Evolutionary conservation across 2,329 filamentous ascomycete species (phyloP), one percentile per base, ranked within the genome.

Genomic region (Raffaelea albimanens): DNA sequence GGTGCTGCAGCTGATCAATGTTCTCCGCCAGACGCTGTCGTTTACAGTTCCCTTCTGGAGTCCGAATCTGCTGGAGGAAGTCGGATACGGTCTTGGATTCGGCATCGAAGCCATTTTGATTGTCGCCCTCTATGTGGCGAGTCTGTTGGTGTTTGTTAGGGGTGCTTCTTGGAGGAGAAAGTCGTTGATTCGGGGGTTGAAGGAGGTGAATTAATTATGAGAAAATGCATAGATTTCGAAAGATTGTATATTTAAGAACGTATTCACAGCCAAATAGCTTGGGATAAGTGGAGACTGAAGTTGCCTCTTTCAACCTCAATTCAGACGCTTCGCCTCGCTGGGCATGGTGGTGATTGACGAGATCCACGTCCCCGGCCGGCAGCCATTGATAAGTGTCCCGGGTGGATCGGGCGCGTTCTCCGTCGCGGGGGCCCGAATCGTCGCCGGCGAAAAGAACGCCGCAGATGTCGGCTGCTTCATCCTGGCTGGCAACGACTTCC

Each of bases 281-380:
- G n/a, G n/a, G n/a, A n/a, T n/a, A n/a, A n/a, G n/a, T n/a, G n/a
- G n/a, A n/a, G n/a, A n/a, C n/a, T n/a, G n/a, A n/a, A n/a, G n/a
- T n/a, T n/a, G n/a, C n/a, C n/a, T n/a, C n/a, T n/a, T n/a, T n/a
- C n/a, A n/a, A n/a, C n/a, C n/a, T n/a, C n/a, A n/a, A n/a, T n/a
- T n/a, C n/a, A n/a, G n/a, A n/a, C n/a, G n/a, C n/a, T 47, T 47
- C 44, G 46, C 44, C 2, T 47, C 46, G 4, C 18, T 47, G 33
- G 46, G 46, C 5, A 47, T 47, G 46, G 46, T 47, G 33, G 40
- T 47, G 2, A 33, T 47, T 7, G 46, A 47, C 22, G 46, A 47
- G 41, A 33, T 47, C 5, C 46, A 41, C 1, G n/a, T 18, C 2
- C 46, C 46, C 11, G 46, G 41, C 11, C 14, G 21, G 4, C 8